Conservation (phyloP, 2,329 filamentous ascomycete species). For the Byssochlamys sp. region DNA sequence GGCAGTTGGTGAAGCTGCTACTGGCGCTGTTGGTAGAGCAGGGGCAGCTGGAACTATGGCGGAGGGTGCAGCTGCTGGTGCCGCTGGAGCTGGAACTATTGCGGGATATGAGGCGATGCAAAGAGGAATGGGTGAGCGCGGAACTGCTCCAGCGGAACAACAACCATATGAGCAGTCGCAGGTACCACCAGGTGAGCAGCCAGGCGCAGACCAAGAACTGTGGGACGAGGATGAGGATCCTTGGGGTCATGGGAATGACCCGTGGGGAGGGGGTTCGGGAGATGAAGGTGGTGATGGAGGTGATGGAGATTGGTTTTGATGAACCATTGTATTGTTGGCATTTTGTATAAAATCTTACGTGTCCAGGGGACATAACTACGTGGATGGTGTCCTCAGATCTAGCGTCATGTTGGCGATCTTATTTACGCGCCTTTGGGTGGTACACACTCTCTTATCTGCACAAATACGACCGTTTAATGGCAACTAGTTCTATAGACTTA, state of each 20-base stretch:
- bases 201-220: conserved; percentile 15
- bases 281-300: conserved; percentile 9
- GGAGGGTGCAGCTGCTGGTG: conserved; percentile 33
- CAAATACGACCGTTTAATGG: not conserved
- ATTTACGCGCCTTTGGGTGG: not conserved
- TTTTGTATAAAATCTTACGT: not conserved
- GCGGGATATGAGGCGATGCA: conserved; percentile 57
- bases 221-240: conserved; percentile 18
- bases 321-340: not conserved
- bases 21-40: conserved; percentile 31
- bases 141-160: conserved; percentile 11
- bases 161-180: conserved; percentile 7
- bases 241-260: conserved; percentile 9
- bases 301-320: conserved; percentile 18
- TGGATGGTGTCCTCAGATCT: not conserved
- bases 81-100: conserved; percentile 48
- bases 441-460: not conserved
- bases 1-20: conserved; percentile 28
- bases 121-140: conserved; percentile 32
- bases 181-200: conserved; percentile 9
- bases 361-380: not conserved
- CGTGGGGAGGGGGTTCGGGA: conserved; percentile 10
- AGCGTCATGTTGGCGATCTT: not conserved
- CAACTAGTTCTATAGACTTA: not conserved
- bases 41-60: conserved; percentile 21